These are phyloP conservation scores for Sporothrix variecibatus DNA, from an alignment of 2,329 filamentous ascomycete genomes.

Conservation along the genomic window DNA sequence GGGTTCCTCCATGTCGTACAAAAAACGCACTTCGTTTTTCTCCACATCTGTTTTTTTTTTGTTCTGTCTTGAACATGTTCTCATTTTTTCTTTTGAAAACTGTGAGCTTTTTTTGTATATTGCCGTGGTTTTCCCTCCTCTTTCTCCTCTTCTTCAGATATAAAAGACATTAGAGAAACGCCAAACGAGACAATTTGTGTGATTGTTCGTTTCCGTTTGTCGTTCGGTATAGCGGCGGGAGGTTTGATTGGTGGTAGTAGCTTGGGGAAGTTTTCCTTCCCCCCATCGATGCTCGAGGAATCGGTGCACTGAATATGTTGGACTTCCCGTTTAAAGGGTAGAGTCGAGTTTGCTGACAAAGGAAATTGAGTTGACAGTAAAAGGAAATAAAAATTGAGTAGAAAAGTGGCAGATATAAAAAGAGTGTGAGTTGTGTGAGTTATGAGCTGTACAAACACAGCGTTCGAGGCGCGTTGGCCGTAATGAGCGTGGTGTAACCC, in stretches of 20 bases:
- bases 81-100: neutral
- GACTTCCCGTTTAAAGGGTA: neutral
- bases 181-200: neutral
- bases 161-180: neutral
- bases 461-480: neutral
- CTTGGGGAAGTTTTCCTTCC: too few relatives aligned
- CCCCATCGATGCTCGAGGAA: neutral
- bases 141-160: neutral
- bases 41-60: neutral
- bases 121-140: neutral
- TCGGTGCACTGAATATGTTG: neutral
- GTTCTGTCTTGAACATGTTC: neutral
- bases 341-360: neutral
- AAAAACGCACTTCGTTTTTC: neutral
- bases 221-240: neutral
- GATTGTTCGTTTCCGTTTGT: neutral
- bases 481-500: neutral
- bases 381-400: neutral
- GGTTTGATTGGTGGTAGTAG: neutral
- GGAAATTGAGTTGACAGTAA: neutral
- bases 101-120: neutral
- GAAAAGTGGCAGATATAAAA: neutral
- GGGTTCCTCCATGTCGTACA: neutral
- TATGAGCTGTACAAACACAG: neutral
- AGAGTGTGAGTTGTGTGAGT: constrained; percentile 1